Evolutionary conservation across 1,139 yeast species (phyloP).

Genomic region (Candida labiduridarum): DNA sequence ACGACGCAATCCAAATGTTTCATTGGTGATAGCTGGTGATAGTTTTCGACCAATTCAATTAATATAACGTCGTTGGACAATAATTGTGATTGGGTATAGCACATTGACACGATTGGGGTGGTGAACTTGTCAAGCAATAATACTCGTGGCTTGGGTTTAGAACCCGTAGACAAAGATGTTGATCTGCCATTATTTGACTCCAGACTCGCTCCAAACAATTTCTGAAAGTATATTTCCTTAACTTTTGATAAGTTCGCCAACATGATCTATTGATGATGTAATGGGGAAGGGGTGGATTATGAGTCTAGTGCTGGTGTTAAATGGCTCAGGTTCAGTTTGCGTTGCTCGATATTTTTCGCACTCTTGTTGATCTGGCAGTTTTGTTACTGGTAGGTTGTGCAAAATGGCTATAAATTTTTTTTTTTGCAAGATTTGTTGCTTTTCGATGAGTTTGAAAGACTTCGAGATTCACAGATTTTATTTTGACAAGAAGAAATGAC

Average conservation of each 20-base stretch:
- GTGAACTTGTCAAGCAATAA: slow-evolving; percentile 79
- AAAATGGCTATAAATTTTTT: no score
- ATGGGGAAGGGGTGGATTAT: no score
- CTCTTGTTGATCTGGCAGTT: no score
- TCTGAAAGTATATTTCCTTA: slow-evolving; percentile 39
- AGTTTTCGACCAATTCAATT: slow-evolving; percentile 69
- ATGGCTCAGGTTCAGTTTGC: no score
- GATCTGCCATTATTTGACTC: background rate
- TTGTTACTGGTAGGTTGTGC: no score
- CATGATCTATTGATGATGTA: slow-evolving; percentile 14
- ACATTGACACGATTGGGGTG: slow-evolving; percentile 80
- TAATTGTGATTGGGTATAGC: slow-evolving; percentile 83
- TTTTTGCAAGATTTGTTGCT: background rate
- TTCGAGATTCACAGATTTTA: background rate
- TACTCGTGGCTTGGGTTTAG: slow-evolving; percentile 57
- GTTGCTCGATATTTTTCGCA: no score
- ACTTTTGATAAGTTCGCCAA: slow-evolving; percentile 38
- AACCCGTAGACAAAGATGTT: background rate
- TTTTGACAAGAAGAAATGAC: slow-evolving; percentile 3
- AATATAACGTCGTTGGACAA: slow-evolving; percentile 80
- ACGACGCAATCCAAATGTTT: slow-evolving; percentile 83
- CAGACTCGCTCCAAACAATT: slow-evolving; percentile 27
- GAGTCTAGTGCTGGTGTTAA: no score
- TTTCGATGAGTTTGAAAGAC: background rate
- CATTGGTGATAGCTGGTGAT: slow-evolving; percentile 65